These are phyloP conservation scores for Leishmania martiniquensis DNA, from an alignment of 208 protist genomes.

Conservation along the genomic window DNA sequence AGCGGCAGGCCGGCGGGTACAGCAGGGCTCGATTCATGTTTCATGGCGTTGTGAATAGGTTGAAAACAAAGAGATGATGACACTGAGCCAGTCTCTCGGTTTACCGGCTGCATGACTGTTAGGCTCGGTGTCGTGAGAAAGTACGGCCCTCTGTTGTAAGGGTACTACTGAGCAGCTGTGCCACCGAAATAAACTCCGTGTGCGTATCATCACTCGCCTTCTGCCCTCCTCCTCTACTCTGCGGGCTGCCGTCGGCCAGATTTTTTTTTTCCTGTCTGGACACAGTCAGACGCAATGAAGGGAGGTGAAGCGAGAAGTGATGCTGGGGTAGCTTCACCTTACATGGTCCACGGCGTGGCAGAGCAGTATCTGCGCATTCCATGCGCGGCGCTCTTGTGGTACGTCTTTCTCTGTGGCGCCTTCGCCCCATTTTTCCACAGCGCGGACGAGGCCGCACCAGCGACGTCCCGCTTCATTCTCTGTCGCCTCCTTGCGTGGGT, in stretches of 20 bases:
- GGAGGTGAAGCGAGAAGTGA: not conserved
- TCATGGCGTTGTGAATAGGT: not conserved
- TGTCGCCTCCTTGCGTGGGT: slow-evolving; percentile 13
- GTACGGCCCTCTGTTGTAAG: not conserved
- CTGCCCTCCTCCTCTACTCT: not conserved
- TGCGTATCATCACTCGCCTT: not conserved
- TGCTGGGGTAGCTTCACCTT: slow-evolving; percentile 15
- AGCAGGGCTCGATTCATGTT: not conserved
- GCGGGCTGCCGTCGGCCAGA: not conserved
- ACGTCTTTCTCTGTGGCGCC: slow-evolving; percentile 13
- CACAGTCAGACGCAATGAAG: not conserved
- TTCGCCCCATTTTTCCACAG: slow-evolving; percentile 16
- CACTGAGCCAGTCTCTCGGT: not conserved
- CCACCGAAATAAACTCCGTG: not conserved
- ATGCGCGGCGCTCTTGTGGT: slow-evolving; percentile 21
- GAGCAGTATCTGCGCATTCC: slow-evolving; percentile 32
- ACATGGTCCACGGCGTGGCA: slow-evolving; percentile 10
- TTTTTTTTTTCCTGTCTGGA: not conserved
- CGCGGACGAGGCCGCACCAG: not conserved
- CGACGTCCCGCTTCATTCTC: not conserved
- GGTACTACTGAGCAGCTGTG: not conserved
- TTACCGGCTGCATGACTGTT: not conserved
- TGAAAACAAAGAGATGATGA: not conserved
- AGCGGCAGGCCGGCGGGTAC: not conserved
- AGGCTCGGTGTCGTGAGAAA: not conserved